phyloP scores from a whole-genome alignment of 164 flowering plant species.

The Berberis thunbergii region DNA sequence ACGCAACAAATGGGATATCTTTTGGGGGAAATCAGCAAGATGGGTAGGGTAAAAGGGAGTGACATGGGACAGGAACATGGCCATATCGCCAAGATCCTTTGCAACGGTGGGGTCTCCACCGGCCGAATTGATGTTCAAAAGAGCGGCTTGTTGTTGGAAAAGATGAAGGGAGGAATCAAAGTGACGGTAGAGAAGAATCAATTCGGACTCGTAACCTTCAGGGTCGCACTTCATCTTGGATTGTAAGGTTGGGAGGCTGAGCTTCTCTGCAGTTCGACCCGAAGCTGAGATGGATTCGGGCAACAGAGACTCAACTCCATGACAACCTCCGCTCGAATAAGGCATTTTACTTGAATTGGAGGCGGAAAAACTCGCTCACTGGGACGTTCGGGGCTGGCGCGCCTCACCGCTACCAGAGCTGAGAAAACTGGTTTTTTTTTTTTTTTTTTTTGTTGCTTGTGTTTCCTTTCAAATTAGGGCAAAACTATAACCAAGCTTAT shows the following conservation, averaged over 20 bases:
- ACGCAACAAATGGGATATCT: constrained; percentile 45
- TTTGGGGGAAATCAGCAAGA: constrained; percentile 41
- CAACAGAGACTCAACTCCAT: constrained; percentile 7
- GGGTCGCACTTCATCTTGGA: constrained; percentile 88
- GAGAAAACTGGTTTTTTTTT: too few species aligned
- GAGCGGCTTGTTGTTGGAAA: constrained; percentile 59
- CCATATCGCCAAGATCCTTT: constrained; percentile 68
- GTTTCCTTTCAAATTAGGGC: too few species aligned
- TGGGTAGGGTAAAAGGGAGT: constrained; percentile 61
- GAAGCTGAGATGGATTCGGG: constrained; percentile 48
- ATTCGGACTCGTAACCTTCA: constrained; percentile 75
- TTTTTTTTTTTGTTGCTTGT: too few species aligned
- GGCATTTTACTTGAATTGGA: background rate
- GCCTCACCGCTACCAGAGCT: too few species aligned
- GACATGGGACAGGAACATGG: constrained; percentile 75
- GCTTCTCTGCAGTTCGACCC: constrained; percentile 56
- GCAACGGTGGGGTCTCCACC: constrained; percentile 43
- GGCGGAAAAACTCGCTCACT: too few species aligned
- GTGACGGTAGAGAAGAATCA: constrained; percentile 44
- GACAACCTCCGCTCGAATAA: constrained; percentile 1
- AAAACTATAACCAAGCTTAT: too few species aligned
- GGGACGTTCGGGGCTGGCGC: too few species aligned
- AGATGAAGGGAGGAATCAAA: constrained; percentile 63
- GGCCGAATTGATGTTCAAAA: constrained; percentile 32
- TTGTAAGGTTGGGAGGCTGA: constrained; percentile 63